Base-by-base conservation (phyloP, 768 basidiomycete species). In the Lentinula raphanica region DNA sequence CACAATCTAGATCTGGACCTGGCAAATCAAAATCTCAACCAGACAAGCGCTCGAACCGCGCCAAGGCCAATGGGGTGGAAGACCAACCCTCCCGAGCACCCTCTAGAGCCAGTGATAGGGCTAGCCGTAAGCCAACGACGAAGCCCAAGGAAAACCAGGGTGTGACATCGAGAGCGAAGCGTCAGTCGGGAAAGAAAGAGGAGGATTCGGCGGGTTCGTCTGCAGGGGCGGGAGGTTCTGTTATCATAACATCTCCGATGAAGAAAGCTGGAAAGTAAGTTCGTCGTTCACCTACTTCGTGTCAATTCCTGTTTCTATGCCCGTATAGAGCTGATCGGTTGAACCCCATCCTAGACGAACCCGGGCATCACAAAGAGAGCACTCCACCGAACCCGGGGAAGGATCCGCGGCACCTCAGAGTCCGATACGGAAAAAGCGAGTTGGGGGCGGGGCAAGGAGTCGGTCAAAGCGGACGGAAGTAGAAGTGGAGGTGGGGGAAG, bases 251-350 rank as follows among this genome's bases (percentile, higher is more conserved):
- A 15, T 53, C 51, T 25, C 32, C 51, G 21, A 53, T 53, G 51
- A 53, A 53, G 36, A 53, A 53, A 21, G 51, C 36, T 39, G 35
- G 51, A 39, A 53, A 53, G 51, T 53, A 53, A 9, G 51, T 15
- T 39, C 25, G 1, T n/a, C n/a, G 5, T 11, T 25, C 15, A 9
- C 29, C 29, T 21, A 35, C 15, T 35, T 53, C n/a, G n/a, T n/a
- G n/a, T n/a, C n/a, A n/a, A n/a, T n/a, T n/a, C n/a, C n/a, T n/a
- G n/a, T n/a, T n/a, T n/a, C n/a, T n/a, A n/a, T n/a, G n/a, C n/a
- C 13, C n/a, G 2, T 25, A 28, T 31, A 11, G n/a, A 25, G 15
- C 4, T 38, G 12, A 50, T 21, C 9, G 25, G n/a, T 36, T 3
- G 21, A 31, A 11, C 5, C 17, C 21, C 17, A 39, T 48, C 6